Conservation (phyloP, 202 grass and related monocot species). For the Schoenoplectus tabernaemontani region DNA sequence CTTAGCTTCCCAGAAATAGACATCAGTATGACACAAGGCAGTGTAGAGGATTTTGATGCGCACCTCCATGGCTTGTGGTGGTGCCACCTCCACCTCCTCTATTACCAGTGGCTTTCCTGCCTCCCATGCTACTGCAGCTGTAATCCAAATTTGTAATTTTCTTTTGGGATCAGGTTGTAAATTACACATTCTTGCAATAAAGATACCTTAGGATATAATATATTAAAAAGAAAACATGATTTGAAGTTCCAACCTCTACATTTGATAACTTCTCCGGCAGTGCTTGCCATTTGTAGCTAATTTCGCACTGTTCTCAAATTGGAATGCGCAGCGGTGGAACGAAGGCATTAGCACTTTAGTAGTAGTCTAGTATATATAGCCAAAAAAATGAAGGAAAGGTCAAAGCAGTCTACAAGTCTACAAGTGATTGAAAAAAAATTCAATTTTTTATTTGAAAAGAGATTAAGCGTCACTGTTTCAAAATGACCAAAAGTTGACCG, state of each 20-base stretch:
- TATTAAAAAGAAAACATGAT: not conserved
- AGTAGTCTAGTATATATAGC: constrained; percentile 9
- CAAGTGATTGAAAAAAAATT: not conserved
- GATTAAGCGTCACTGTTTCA: not conserved
- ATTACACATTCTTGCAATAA: not conserved
- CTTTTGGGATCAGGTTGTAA: not conserved
- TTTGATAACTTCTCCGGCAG: constrained; percentile 64
- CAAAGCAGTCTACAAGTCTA: not conserved
- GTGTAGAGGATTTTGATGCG: constrained; percentile 77
- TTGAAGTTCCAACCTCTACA: constrained; percentile 60
- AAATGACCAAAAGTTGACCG: not conserved
- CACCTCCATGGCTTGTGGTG: constrained; percentile 83
- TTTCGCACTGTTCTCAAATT: not conserved
- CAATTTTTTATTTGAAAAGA: not conserved
- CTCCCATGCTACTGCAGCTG: constrained; percentile 84
- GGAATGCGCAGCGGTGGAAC: not conserved
- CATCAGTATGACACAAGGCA: constrained; percentile 61
- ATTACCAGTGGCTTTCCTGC: constrained; percentile 70
- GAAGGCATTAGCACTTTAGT: not conserved
- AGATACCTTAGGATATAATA: not conserved
- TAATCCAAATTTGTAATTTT: not conserved
- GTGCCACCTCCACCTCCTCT: constrained; percentile 76
- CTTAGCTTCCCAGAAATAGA: constrained; percentile 95
- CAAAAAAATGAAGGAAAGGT: not conserved
- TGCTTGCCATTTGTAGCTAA: constrained; percentile 39